Percentiles rank a stretch among this genome's conserved stretches.
Conservation (phyloP, 768 basidiomycete species). For the Zangia roseola region DNA sequence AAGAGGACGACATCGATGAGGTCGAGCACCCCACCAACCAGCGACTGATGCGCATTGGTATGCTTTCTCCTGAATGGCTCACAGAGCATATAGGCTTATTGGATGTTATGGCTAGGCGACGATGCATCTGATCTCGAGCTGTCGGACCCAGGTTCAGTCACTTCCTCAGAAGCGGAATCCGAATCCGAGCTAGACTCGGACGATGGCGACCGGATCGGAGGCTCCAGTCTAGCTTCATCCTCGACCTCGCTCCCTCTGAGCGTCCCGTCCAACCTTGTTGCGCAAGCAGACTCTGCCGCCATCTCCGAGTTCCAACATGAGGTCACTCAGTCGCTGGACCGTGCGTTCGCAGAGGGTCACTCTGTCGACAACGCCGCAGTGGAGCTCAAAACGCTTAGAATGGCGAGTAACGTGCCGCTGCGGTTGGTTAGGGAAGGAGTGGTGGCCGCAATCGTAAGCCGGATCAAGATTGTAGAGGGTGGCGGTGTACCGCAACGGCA, state of each 20-base stretch:
- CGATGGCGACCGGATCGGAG: slow-evolving; percentile 39
- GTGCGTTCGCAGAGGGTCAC: slow-evolving; percentile 90
- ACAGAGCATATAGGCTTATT: not conserved
- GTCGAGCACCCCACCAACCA: slow-evolving; percentile 67
- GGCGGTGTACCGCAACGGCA: slow-evolving; percentile 58
- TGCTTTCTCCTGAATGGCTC: not conserved
- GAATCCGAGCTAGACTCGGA: slow-evolving; percentile 40
- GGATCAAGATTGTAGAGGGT: slow-evolving; percentile 60
- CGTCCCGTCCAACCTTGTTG: slow-evolving; percentile 37
- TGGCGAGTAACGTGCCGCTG: slow-evolving; percentile 93
- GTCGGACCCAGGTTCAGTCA: slow-evolving; percentile 58
- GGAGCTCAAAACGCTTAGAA: slow-evolving; percentile 93
- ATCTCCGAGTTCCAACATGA: slow-evolving; percentile 75
- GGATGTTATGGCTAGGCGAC: slow-evolving; percentile 43
- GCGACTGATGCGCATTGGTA: slow-evolving; percentile 75
- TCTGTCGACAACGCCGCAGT: slow-evolving; percentile 91
- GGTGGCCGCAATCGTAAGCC: slow-evolving; percentile 77
- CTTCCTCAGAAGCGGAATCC: slow-evolving; percentile 49
- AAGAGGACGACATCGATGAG: slow-evolving; percentile 62
- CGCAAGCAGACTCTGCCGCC: slow-evolving; percentile 41
- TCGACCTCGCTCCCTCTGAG: slow-evolving; percentile 45
- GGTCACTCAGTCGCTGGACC: slow-evolving; percentile 81
- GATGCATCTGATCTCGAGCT: slow-evolving; percentile 58
- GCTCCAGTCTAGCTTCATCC: slow-evolving; percentile 42
- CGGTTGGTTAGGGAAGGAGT: slow-evolving; percentile 85